These are phyloP conservation scores for Oxytropis ochrocephala DNA, from an alignment of 306 rosid species.

Conservation along the genomic window DNA sequence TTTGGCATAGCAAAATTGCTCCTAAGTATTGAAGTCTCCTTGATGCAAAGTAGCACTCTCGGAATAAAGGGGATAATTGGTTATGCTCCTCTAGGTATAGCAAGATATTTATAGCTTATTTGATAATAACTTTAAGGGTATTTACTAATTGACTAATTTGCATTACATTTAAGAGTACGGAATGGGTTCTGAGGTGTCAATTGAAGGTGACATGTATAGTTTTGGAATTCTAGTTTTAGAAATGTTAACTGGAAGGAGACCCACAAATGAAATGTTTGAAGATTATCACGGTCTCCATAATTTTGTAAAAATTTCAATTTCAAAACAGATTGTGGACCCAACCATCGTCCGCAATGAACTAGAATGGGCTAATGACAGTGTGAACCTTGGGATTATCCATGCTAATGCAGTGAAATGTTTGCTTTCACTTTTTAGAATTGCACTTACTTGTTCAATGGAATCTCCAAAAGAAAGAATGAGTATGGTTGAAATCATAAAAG, in stretches of 20 bases:
- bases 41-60: not conserved
- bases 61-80: slow-evolving; percentile 24
- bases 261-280: slow-evolving; percentile 31
- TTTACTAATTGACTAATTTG: not conserved
- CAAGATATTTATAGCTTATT: not conserved
- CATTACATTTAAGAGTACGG: slow-evolving; percentile 24
- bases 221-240: slow-evolving; percentile 37
- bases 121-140: not conserved
- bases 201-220: slow-evolving; percentile 22
- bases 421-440: slow-evolving; percentile 12
- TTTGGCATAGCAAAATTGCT: slow-evolving; percentile 25
- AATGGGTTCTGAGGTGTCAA: slow-evolving; percentile 24
- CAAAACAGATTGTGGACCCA: slow-evolving; percentile 14
- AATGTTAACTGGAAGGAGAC: slow-evolving; percentile 26
- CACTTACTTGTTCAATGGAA: slow-evolving; percentile 23
- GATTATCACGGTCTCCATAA: slow-evolving; percentile 20
- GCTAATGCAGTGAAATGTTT: not conserved
- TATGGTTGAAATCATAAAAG: slow-evolving; percentile 9
- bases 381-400: not conserved
- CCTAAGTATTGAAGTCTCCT: not conserved
- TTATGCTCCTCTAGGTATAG: slow-evolving; percentile 19
- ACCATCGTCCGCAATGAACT: not conserved
- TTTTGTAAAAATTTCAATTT: slow-evolving; percentile 4
- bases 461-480: slow-evolving; percentile 25
- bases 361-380: not conserved